Evolutionary conservation across 345 rosid species (phyloP), one percentile per base, ranked within the genome.

Genomic region (Eucalyptus pumila): DNA sequence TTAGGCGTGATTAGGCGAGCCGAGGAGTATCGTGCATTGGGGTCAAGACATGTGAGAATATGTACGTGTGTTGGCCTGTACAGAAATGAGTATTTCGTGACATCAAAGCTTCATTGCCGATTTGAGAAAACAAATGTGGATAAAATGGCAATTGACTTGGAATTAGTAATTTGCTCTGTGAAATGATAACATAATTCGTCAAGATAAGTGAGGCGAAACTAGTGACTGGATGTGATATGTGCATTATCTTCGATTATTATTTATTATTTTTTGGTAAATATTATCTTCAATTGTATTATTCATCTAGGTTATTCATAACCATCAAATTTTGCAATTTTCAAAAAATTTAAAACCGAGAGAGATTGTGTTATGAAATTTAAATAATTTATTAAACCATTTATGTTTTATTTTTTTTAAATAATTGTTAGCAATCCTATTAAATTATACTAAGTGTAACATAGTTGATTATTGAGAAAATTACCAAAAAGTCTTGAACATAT

Each of bases 81-180:
- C 30, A 24, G 1, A 23, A 24, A 24, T 1, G 13, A 56, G 62
- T 56, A 1, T 24, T 56, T 2, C 2, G 1, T 3, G 1, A 60
- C 9, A 13, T 60, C 9, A 0, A 0, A 3, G 32, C 9, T 60
- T 8, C 15, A 0, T 27, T 11, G 32, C 0, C 1, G 9, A 60
- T 60, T 27, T 13, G 8, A 27, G 32, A 12, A 60, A 3, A 27
- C 58, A 30, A 27, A 60, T 12, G 69, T 13, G 30, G 16, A 27
- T 62, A 12, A 30, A 27, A 27, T 62, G 4, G 34, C 69, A 62
- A 62, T 30, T 1, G 1, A 12, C n/a, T 26, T 60, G 14, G 14
- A 27, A 60, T 26, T 60, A 60, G 56, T 52, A 52, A 52, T 8
- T 52, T 52, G 56, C 56, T 8, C 0, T 19, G 24, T 60, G 67